Percentiles rank a stretch among this genome's conserved stretches.
Conservation (phyloP, 169 alveolate genomes). For the Toxoplasma gondii region DNA sequence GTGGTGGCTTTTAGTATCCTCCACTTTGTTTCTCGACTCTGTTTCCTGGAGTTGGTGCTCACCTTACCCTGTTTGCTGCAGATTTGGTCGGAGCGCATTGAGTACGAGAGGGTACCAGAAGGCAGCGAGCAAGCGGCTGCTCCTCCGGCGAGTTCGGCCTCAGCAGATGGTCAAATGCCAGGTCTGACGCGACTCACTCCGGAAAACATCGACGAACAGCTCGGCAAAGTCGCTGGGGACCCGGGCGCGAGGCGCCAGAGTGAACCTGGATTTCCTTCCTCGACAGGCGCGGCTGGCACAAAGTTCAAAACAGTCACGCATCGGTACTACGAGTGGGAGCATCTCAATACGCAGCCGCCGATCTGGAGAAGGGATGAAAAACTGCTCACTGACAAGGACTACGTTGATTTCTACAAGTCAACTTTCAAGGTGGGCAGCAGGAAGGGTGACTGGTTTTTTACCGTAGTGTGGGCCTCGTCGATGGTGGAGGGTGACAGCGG, state of each 20-base stretch:
- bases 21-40: too few relatives aligned
- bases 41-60: too few relatives aligned
- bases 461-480: too few relatives aligned
- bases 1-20: too few relatives aligned
- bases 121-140: conserved; percentile 62
- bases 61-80: conserved; percentile 50
- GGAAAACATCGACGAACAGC: conserved; percentile 21
- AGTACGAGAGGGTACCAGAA: conserved; percentile 89
- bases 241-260: neutral
- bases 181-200: conserved; percentile 17
- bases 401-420: conserved; percentile 94
- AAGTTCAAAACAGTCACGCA: conserved; percentile 80
- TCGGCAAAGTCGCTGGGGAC: neutral
- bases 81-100: conserved; percentile 87
- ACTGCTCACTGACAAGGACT: conserved; percentile 96
- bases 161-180: neutral
- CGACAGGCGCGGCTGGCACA: conserved; percentile 74
- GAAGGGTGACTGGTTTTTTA: neutral
- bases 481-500: too few relatives aligned
- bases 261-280: conserved; percentile 71
- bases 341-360: conserved; percentile 96
- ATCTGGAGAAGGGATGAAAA: conserved; percentile 96
- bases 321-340: conserved; percentile 76
- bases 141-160: neutral
- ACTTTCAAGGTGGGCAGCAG: conserved; percentile 84